Evolutionary conservation across 306 rosid species (phyloP).

Genomic region (Rubus parviflorus): DNA sequence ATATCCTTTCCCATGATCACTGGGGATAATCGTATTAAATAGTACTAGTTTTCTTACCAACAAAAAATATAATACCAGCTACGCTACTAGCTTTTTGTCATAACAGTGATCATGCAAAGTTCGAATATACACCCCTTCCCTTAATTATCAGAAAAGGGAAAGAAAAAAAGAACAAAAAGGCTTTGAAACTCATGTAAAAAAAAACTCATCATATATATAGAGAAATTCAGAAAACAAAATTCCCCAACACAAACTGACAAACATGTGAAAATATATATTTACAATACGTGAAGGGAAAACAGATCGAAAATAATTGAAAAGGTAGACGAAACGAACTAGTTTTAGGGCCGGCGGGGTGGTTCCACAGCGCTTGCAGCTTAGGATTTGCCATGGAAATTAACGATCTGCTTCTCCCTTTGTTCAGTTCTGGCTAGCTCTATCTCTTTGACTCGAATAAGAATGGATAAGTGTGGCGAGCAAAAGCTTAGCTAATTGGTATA

Average conservation of each 20-base stretch:
- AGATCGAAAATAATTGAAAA: background rate
- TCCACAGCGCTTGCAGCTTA: slow-evolving; percentile 20
- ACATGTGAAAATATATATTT: background rate
- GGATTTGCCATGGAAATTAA: slow-evolving; percentile 10
- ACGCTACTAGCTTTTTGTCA: background rate
- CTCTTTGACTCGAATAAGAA: background rate
- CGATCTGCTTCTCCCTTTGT: background rate
- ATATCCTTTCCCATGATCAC: too few species aligned
- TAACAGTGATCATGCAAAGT: background rate
- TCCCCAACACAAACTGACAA: background rate
- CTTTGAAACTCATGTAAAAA: background rate
- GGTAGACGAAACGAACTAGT: slow-evolving; percentile 7
- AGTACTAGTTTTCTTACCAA: too few species aligned
- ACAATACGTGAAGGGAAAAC: background rate
- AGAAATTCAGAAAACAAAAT: background rate
- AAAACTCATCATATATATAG: background rate
- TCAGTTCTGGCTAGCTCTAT: background rate
- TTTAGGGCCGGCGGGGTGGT: slow-evolving; percentile 25
- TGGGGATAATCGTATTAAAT: too few species aligned
- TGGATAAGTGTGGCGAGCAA: background rate
- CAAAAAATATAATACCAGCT: background rate
- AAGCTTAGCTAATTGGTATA: background rate
- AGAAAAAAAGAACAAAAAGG: too few species aligned
- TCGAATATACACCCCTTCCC: background rate
- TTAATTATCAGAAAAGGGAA: background rate